Percentiles rank a stretch among this genome's conserved stretches.
phyloP scores from a whole-genome alignment of 768 basidiomycete species.

The Rhodosporidiobolus sp. region DNA sequence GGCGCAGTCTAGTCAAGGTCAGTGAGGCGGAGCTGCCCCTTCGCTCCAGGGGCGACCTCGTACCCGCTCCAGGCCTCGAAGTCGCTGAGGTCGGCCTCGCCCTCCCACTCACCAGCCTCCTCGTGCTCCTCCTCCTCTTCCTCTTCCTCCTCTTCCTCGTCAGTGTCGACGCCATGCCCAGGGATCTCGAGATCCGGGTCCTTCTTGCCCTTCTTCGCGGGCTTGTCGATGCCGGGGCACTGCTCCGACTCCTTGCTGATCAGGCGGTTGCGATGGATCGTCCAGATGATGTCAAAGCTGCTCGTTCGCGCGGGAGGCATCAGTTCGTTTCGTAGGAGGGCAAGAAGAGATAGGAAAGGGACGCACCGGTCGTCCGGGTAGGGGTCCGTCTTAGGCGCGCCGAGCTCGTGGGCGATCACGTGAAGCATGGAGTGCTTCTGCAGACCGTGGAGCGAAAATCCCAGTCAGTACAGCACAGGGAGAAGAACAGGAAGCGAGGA shows the following conservation, averaged over 20 bases:
- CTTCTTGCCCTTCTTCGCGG: neutral
- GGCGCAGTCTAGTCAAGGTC: too few relatives aligned
- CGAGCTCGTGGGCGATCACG: conserved; percentile 23
- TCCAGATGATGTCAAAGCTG: conserved; percentile 40
- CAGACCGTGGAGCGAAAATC: neutral
- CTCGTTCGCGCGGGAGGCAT: too few relatives aligned
- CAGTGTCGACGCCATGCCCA: neutral
- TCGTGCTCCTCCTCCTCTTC: neutral
- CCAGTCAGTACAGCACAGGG: neutral
- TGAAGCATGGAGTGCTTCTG: conserved; percentile 38
- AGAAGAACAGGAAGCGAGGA: neutral
- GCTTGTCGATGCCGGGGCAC: conserved; percentile 29
- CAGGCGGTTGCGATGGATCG: conserved; percentile 9
- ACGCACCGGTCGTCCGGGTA: conserved; percentile 36
- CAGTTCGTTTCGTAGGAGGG: too few relatives aligned
- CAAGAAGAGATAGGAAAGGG: neutral
- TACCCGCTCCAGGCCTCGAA: neutral
- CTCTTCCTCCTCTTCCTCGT: neutral
- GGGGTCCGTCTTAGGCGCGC: neutral
- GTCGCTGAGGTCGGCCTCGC: neutral
- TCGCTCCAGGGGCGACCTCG: too few relatives aligned
- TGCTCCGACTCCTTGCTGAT: conserved; percentile 37
- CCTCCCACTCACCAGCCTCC: neutral
- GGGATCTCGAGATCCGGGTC: conserved; percentile 30
- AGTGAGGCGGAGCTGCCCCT: too few relatives aligned